Evolutionary conservation across 768 basidiomycete species (phyloP).

Genomic region (Serendipita sp.): DNA sequence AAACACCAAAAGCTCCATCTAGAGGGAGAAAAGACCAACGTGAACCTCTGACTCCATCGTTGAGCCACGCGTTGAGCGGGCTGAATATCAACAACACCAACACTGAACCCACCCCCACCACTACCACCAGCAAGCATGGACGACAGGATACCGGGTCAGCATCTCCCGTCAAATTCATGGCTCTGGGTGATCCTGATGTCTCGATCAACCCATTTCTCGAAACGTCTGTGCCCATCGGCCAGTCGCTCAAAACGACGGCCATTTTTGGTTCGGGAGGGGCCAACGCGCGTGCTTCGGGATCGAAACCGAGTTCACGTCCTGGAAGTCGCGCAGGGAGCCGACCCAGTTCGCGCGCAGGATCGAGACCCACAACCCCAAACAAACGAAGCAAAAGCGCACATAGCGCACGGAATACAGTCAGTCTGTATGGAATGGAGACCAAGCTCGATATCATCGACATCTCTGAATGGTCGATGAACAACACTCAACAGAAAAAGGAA

Average conservation of each 20-base stretch:
- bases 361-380: not conserved
- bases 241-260: not conserved
- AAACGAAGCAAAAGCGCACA: constrained; percentile 1
- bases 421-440: constrained; percentile 2
- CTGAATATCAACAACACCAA: not conserved
- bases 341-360: not conserved
- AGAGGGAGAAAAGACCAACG: not conserved
- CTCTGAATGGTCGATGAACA: not conserved
- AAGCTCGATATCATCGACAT: not conserved
- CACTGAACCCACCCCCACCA: not conserved
- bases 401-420: not conserved
- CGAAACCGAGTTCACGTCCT: not conserved
- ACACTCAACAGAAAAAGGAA: not conserved
- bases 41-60: constrained; percentile 3
- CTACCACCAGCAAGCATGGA: not conserved
- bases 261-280: not conserved
- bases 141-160: not conserved
- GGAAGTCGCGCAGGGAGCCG: not conserved
- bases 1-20: not conserved
- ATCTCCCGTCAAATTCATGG: not conserved
- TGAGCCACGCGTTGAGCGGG: not conserved
- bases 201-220: constrained; percentile 5
- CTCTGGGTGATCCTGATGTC: not conserved
- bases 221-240: not conserved
- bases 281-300: not conserved